These are phyloP conservation scores for Pholiota conissans DNA, from an alignment of 768 basidiomycete species.

Conservation along the genomic window DNA sequence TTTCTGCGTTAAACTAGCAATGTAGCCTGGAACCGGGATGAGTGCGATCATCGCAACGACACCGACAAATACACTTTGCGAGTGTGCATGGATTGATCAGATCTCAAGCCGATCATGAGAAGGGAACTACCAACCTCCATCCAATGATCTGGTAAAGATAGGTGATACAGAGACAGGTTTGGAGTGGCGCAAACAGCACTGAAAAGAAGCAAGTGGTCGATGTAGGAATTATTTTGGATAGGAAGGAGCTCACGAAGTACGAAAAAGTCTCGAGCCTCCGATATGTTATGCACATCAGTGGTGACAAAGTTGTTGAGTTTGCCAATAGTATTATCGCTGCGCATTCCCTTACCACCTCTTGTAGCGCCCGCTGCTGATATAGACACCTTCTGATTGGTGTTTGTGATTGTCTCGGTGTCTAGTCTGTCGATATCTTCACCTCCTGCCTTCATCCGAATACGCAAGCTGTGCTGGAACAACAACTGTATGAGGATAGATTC, in stretches of 20 bases:
- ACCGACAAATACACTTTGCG: constrained; percentile 53
- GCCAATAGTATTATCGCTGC: constrained; percentile 63
- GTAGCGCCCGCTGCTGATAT: no score
- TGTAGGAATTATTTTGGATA: no score
- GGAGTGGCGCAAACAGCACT: constrained; percentile 40
- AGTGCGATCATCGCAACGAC: constrained; percentile 50
- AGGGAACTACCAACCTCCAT: constrained; percentile 33
- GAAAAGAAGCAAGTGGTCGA: no score
- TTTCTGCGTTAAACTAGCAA: constrained; percentile 47
- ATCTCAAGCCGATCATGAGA: neutral
- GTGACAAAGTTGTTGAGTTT: constrained; percentile 78
- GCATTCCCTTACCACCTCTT: no score
- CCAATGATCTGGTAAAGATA: constrained; percentile 48
- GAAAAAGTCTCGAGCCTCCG: constrained; percentile 34
- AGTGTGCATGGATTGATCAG: no score
- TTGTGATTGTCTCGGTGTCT: no score
- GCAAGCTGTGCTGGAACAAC: constrained; percentile 46
- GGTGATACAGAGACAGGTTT: constrained; percentile 35
- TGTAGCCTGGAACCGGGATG: constrained; percentile 57
- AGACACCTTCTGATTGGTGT: neutral
- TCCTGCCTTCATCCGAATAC: constrained; percentile 58
- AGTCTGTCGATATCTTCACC: no score
- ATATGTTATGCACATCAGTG: constrained; percentile 50
- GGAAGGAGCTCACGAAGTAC: constrained; percentile 20
- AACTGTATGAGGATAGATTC: constrained; percentile 46